These are phyloP conservation scores for Malus hybrid DNA, from an alignment of 331 rosid genomes.

Conservation along the genomic window DNA sequence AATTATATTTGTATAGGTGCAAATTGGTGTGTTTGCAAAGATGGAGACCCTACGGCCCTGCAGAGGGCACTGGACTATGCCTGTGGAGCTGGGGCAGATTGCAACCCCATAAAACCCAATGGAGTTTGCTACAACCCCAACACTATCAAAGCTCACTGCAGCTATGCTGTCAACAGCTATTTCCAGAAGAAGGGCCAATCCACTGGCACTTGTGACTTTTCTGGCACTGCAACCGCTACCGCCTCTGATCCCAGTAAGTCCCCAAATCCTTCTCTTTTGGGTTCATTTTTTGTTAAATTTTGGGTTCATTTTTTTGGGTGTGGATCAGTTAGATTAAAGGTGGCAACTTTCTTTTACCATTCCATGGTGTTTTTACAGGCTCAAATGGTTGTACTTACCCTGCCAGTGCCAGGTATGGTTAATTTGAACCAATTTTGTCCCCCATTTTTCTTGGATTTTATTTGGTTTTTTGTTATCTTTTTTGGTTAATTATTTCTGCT, in stretches of 20 bases:
- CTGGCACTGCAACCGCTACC: constrained; percentile 43
- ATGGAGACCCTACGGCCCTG: constrained; percentile 39
- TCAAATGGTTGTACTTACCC: constrained; percentile 57
- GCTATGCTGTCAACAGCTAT: constrained; percentile 70
- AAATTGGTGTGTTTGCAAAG: constrained; percentile 74
- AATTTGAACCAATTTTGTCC: neutral
- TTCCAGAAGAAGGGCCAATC: constrained; percentile 64
- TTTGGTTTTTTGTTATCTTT: neutral
- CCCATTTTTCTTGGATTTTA: neutral
- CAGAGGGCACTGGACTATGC: constrained; percentile 80
- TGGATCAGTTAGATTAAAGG: neutral
- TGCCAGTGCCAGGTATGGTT: constrained; percentile 57
- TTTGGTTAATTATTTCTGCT: neutral
- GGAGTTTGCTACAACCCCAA: constrained; percentile 61
- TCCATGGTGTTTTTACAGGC: constrained; percentile 41
- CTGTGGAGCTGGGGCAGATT: constrained; percentile 92
- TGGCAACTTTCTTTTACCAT: neutral
- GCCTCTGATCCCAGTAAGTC: constrained; percentile 64
- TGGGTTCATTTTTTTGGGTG: no score
- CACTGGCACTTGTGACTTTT: constrained; percentile 64
- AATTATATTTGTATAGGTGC: constrained; percentile 27
- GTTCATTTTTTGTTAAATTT: neutral
- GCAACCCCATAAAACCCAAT: constrained; percentile 45
- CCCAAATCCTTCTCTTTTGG: neutral
- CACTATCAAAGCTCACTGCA: constrained; percentile 62